Base-by-base conservation (phyloP, 331 rosid species). In the Quercus lobata region DNA sequence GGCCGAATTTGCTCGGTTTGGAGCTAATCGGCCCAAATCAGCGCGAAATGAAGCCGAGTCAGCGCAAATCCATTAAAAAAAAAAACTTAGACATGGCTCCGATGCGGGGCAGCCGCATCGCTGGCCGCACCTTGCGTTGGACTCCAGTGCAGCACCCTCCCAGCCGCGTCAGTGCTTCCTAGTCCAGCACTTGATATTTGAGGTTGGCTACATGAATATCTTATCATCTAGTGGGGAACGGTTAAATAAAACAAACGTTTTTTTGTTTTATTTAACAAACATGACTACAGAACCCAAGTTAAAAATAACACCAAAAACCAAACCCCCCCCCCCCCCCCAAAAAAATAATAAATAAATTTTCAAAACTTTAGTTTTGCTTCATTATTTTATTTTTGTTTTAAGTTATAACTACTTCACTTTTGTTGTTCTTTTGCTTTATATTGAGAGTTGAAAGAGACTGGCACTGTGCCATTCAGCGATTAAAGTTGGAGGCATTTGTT, bases 131-230 rank as follows among this genome's bases (percentile, higher is more conserved):
- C 32, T 1, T 0, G 5, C 1, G 5, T 4, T 5, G 32, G 32
- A 30, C 32, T 30, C 32, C 32, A 0, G 1, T 30, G 32, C 5
- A 1, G 32, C 32, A 30, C 32, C 5, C 32, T 30, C 5, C 5
- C 32, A 30, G 32, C 32, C 5, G 5, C 32, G 5, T 30, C 5
- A 4, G 32, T 30, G 32, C 32, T 30, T 30, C 32, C 32, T 30
- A 30, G 4, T 86, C 90, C 85, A 82, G 91, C 86, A 85, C 78
- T 80, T 73, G 91, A 78, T 78, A 80, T 83, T 41, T 55, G 91
- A 84, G 72, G 90, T 81, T 87, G 96, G 88, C 78, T 62, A 82
- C 93, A 93, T 93, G 85, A 95, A 88, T 90, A 81, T 90, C 97
- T 91, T 94, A 93, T 93, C 94, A 93, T 91, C 96, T 78, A 74